Conservation (phyloP, 2,329 filamentous ascomycete genomes). For the Ascosphaera pollenicola region DNA sequence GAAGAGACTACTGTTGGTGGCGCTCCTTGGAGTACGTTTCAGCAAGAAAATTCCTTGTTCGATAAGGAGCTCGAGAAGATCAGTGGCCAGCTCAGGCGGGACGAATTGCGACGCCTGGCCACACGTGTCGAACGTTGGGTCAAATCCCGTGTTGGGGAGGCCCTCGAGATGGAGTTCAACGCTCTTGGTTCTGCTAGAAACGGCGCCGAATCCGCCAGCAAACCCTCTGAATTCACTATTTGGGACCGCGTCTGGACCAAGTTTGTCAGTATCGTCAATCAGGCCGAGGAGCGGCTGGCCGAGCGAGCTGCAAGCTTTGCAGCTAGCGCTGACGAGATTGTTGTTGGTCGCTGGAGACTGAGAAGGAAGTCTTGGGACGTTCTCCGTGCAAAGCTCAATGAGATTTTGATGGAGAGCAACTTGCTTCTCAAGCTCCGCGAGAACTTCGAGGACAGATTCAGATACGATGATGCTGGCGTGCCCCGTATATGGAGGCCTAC, state of each 20-base stretch:
- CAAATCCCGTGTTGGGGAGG: constrained; percentile 64
- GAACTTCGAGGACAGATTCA: constrained; percentile 98
- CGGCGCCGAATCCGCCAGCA: constrained; percentile 54
- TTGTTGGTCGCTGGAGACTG: constrained; percentile 78
- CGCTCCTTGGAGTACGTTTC: constrained; percentile 74
- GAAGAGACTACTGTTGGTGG: constrained; percentile 53
- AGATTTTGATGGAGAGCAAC: constrained; percentile 97
- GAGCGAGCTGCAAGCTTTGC: constrained; percentile 86
- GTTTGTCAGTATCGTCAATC: constrained; percentile 61
- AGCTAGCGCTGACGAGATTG: constrained; percentile 73
- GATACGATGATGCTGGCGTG: constrained; percentile 86
- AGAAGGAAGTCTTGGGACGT: constrained; percentile 90
- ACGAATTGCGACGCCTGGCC: constrained; percentile 86
- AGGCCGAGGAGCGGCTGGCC: constrained; percentile 68
- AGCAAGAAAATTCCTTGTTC: constrained; percentile 56
- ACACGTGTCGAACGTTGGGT: constrained; percentile 90
- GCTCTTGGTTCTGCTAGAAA: constrained; percentile 75
- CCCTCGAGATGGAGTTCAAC: constrained; percentile 85
- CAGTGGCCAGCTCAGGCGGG: constrained; percentile 62
- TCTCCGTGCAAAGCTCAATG: constrained; percentile 72
- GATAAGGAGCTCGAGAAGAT: constrained; percentile 83
- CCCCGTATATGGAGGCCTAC: constrained; percentile 91
- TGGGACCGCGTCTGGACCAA: constrained; percentile 92
- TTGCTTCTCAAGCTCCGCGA: constrained; percentile 85
- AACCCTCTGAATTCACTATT: constrained; percentile 59